Evolutionary conservation across 805 yeast genomes (phyloP).

Genomic region (Ogataea ramenticola): DNA sequence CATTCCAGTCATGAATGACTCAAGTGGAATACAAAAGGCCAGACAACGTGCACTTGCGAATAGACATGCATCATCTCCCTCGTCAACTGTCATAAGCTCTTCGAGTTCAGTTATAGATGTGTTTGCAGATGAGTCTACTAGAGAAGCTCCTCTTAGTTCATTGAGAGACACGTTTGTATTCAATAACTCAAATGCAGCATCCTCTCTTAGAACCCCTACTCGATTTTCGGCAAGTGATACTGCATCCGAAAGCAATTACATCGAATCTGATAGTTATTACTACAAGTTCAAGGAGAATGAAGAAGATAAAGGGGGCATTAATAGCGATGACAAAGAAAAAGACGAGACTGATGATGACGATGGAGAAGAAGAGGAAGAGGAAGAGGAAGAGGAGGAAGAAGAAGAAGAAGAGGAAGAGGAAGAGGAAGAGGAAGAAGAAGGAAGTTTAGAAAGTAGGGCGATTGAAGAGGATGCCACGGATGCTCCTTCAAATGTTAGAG

Average conservation of each 20-base stretch:
- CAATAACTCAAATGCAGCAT: background rate
- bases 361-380: constrained; percentile 2
- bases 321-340: background rate
- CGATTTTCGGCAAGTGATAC: background rate
- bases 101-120: background rate
- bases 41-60: background rate
- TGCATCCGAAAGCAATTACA: no score
- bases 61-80: background rate
- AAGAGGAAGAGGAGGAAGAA: background rate
- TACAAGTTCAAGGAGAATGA: background rate
- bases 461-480: constrained; percentile 17
- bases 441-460: constrained; percentile 14
- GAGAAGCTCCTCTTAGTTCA: background rate
- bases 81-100: background rate
- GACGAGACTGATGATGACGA: background rate
- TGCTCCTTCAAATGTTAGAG: background rate
- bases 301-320: background rate
- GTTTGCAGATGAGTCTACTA: background rate
- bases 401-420: no score
- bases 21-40: no score
- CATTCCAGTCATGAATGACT: background rate
- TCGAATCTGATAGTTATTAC: no score
- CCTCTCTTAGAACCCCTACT: background rate
- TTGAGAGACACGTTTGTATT: background rate
- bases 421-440: constrained; percentile 5